Conservation (phyloP, 208 protist species). For the Vickermania spadyakhi region DNA sequence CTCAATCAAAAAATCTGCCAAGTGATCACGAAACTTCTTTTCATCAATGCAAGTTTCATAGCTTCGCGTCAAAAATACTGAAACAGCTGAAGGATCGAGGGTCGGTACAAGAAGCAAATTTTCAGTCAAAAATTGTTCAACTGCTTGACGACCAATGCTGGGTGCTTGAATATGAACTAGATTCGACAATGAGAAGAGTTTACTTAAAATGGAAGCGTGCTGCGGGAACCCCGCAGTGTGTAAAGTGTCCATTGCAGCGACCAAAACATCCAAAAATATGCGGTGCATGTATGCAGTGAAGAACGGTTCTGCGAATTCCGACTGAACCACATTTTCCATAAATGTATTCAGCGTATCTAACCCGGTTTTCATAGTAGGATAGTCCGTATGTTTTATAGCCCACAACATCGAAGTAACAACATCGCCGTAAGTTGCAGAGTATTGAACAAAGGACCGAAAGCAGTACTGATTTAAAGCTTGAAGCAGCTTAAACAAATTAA, state of each 20-base stretch:
- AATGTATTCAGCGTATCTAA: slow-evolving; percentile 93
- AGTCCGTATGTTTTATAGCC: slow-evolving; percentile 97
- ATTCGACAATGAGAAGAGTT: slow-evolving; percentile 58
- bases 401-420: slow-evolving; percentile 96
- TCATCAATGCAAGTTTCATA: slow-evolving; percentile 33
- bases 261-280: slow-evolving; percentile 78
- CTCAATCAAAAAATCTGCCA: slow-evolving; percentile 84
- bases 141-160: slow-evolving; percentile 38
- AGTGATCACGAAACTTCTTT: slow-evolving; percentile 26
- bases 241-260: slow-evolving; percentile 70
- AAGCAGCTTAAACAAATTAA: slow-evolving; percentile 96
- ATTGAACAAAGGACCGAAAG: slow-evolving; percentile 80
- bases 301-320: slow-evolving; percentile 46
- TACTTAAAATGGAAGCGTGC: slow-evolving; percentile 64
- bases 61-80: slow-evolving; percentile 35
- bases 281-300: slow-evolving; percentile 68
- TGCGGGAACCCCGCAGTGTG: slow-evolving; percentile 69
- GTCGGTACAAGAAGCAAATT: slow-evolving; percentile 59
- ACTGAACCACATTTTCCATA: slow-evolving; percentile 63
- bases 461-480: slow-evolving; percentile 93
- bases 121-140: slow-evolving; percentile 42
- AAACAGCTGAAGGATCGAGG: slow-evolving; percentile 34
- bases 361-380: slow-evolving; percentile 86
- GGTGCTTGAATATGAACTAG: slow-evolving; percentile 39
- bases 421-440: slow-evolving; percentile 48